Base-by-base conservation (phyloP, 129 eudicot species). In the Chrysanthemum makinoi region DNA sequence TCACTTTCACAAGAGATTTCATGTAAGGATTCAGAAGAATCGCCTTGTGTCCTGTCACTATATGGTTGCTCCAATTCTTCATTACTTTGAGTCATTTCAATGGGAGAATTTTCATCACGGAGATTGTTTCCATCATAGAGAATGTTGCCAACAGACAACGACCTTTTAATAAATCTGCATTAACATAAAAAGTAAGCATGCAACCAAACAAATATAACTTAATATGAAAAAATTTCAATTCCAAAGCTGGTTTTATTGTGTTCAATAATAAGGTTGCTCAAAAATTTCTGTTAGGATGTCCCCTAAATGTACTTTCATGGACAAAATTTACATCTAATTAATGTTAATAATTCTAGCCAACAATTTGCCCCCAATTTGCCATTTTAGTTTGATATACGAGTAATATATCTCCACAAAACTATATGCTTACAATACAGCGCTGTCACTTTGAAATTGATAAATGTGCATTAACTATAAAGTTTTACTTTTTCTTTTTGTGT, bases 141-240 rank as follows among this genome's bases (percentile, higher is more conserved):
- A 66, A 94, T 77, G 80, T 87, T 88, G 47, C 97, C 99, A 18
- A 87, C 99, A 7, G 99, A 94, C 20, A 89, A 46, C 3, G 99
- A 89, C 80, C 96, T 86, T 80, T 70, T 89, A 51, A 88, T 62
- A 30, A 80, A 67, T 85, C 96, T 89, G 80, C 80, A 71, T 53
- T 75, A n/a, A 62, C 47, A 62, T 46, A 64, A 22, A 14, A 63
- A 26, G 61, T 56, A 71, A 57, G 66, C 58, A 47, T 2, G 20
- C 8, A 2, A 66, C 46, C 10, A 6, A 39, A 14, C 35, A 33
- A 24, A 16, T 28, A 51, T 26, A 3, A 51, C n/a, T n/a, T n/a
- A 26, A 51, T 48, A 51, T 60, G 46, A 44, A 6, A 6, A 20
- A 62, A 0, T 62, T 39, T 39, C 46, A 39, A 39, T 8, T 39